Percentiles rank a stretch among this genome's conserved stretches.
These are phyloP conservation scores for Furculomyces boomerangus DNA, from an alignment of 371 early-diverging fungal genomes.

Conservation along the genomic window DNA sequence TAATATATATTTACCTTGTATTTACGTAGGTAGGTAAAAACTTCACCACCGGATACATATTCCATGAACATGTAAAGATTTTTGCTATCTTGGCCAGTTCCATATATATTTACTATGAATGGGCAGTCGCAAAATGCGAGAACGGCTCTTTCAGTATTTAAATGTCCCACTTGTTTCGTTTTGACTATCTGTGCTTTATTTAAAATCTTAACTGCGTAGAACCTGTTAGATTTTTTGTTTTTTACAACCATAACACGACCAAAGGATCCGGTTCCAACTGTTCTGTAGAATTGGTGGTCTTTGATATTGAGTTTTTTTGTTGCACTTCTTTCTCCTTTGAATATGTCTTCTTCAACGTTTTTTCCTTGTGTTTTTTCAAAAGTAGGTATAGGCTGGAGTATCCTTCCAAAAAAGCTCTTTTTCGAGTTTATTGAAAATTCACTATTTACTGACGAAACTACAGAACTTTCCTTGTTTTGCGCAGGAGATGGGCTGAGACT, in stretches of 20 bases:
- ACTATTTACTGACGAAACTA: too few relatives aligned
- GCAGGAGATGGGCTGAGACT: too few relatives aligned
- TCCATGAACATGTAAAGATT: conserved; percentile 86
- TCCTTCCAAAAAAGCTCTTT: too few relatives aligned
- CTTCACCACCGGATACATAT: conserved; percentile 89
- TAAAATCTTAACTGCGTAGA: conserved; percentile 95
- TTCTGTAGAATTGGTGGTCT: conserved; percentile 51
- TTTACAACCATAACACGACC: conserved; percentile 92
- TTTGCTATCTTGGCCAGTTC: conserved; percentile 69
- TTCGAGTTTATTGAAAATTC: too few relatives aligned
- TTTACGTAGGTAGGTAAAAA: conserved; percentile 60
- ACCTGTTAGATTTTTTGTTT: conserved; percentile 30
- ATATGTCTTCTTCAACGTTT: too few relatives aligned
- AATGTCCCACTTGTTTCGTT: conserved; percentile 93
- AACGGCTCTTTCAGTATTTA: conserved; percentile 89
- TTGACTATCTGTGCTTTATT: conserved; percentile 86
- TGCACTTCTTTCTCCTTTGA: too few relatives aligned
- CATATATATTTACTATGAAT: conserved; percentile 85
- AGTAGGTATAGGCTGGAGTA: too few relatives aligned
- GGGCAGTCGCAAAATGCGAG: conserved; percentile 75
- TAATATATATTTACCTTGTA: conserved; percentile 20
- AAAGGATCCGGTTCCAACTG: conserved; percentile 96
- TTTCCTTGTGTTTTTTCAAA: too few relatives aligned
- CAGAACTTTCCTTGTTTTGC: too few relatives aligned
- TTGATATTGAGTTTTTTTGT: conserved; percentile 25